Percentiles rank a stretch among this genome's conserved stretches.
Evolutionary conservation across 1,284 basidiomycete genomes (phyloP).

Genomic region (Ceratobasidium sp.): DNA sequence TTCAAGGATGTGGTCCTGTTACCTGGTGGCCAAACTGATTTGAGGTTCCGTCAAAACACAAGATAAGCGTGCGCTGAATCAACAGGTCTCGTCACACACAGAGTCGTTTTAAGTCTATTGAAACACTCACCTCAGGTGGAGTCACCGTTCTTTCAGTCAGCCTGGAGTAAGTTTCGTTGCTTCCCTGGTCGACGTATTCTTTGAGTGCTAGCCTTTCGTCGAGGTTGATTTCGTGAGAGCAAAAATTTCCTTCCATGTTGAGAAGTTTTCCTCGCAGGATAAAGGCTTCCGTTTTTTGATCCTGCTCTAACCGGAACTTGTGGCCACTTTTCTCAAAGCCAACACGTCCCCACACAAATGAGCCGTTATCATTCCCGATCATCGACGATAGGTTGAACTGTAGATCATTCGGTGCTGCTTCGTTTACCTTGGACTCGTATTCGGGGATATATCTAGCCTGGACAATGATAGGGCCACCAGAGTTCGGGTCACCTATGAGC

Average conservation of each 20-base stretch:
- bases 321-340: not conserved
- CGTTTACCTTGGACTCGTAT: not conserved
- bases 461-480: not conserved
- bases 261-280: not conserved
- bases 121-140: not conserved
- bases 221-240: not conserved
- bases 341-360: not conserved
- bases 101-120: not conserved
- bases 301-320: not conserved
- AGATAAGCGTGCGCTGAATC: constrained; percentile 36
- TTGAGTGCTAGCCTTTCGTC: not conserved
- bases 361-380: constrained; percentile 10
- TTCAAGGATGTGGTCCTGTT: not conserved
- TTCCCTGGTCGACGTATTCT: not conserved
- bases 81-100: not conserved
- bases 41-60: constrained; percentile 47
- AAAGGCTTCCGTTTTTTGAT: not conserved
- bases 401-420: too few relatives aligned
- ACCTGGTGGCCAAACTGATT: constrained; percentile 41
- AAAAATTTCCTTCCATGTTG: not conserved
- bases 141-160: not conserved
- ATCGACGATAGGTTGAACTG: constrained; percentile 15
- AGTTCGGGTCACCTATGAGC: not conserved
- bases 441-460: not conserved
- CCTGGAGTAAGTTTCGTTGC: not conserved